These are phyloP conservation scores for Neocallimastix lanati DNA, from an alignment of 192 early-diverging fungal genomes.

Conservation along the genomic window DNA sequence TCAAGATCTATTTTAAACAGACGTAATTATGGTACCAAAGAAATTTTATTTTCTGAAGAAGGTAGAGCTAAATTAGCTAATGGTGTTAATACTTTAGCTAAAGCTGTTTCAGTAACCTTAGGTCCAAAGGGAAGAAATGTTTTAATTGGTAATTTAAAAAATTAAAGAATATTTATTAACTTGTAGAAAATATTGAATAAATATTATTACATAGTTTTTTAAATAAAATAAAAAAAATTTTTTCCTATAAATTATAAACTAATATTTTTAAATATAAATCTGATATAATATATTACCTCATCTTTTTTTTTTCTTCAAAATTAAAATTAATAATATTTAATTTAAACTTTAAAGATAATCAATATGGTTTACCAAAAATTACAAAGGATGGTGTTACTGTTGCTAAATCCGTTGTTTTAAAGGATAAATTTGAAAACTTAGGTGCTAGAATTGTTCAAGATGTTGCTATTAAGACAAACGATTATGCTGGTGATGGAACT, in stretches of 20 bases:
- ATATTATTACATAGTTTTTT: too few relatives aligned
- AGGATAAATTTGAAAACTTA: conserved; percentile 98
- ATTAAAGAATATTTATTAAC: too few relatives aligned
- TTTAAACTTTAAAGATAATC: conserved; percentile 72
- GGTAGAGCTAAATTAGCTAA: conserved; percentile 77
- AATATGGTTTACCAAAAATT: conserved; percentile 96
- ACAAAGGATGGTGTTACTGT: conserved; percentile 99
- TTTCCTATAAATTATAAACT: too few relatives aligned
- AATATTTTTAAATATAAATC: too few relatives aligned
- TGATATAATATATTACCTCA: too few relatives aligned
- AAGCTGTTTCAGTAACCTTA: conserved; percentile 93
- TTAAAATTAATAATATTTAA: too few relatives aligned
- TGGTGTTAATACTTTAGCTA: conserved; percentile 93
- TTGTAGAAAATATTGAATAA: too few relatives aligned
- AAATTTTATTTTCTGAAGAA: conserved; percentile 88
- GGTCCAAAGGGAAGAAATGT: conserved; percentile 99
- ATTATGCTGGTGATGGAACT: conserved; percentile 97
- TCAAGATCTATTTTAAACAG: background rate
- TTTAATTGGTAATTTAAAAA: conserved; percentile 46
- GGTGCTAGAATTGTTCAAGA: conserved; percentile 97
- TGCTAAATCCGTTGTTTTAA: conserved; percentile 87
- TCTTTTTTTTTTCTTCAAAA: too few relatives aligned
- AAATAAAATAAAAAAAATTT: too few relatives aligned
- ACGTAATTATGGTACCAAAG: conserved; percentile 30
- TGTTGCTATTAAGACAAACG: conserved; percentile 99